phyloP scores from a whole-genome alignment of 305 asterid species.

The Vinca major region DNA sequence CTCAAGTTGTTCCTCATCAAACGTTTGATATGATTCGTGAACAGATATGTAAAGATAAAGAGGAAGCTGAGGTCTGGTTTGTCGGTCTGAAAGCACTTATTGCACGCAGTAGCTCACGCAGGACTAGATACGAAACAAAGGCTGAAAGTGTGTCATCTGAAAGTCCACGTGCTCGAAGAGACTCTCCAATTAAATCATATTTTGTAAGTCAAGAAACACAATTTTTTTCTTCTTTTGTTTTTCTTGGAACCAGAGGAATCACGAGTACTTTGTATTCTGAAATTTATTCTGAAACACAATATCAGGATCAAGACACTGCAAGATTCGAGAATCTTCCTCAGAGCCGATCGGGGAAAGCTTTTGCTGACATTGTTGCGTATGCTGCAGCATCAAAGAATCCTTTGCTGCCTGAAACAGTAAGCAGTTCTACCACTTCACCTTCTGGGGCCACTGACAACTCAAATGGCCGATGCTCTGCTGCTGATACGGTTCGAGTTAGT shows the following conservation, averaged over 20 bases:
- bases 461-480: conserved; percentile 44
- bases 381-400: conserved; percentile 51
- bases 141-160: conserved; percentile 36
- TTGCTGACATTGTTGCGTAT: conserved; percentile 64
- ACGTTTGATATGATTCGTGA: conserved; percentile 6
- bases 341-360: conserved; percentile 67
- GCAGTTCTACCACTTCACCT: conserved; percentile 22
- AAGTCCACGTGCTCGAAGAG: conserved; percentile 40
- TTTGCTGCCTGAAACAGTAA: conserved; percentile 28
- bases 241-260: neutral
- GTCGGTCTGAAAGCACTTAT: conserved; percentile 69
- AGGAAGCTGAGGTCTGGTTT: conserved; percentile 95
- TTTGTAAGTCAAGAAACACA: conserved; percentile 32
- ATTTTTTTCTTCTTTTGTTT: conserved; percentile 17
- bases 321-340: conserved; percentile 37
- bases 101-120: conserved; percentile 41
- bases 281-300: conserved; percentile 18
- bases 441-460: conserved; percentile 36
- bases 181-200: conserved; percentile 33
- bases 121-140: conserved; percentile 37
- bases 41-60: conserved; percentile 95
- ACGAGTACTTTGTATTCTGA: neutral
- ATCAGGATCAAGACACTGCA: conserved; percentile 51
- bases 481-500: conserved; percentile 61
- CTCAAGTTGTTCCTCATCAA: neutral